Evolutionary conservation across 805 yeast genomes (phyloP).

Genomic region (Blastobotrys americana): DNA sequence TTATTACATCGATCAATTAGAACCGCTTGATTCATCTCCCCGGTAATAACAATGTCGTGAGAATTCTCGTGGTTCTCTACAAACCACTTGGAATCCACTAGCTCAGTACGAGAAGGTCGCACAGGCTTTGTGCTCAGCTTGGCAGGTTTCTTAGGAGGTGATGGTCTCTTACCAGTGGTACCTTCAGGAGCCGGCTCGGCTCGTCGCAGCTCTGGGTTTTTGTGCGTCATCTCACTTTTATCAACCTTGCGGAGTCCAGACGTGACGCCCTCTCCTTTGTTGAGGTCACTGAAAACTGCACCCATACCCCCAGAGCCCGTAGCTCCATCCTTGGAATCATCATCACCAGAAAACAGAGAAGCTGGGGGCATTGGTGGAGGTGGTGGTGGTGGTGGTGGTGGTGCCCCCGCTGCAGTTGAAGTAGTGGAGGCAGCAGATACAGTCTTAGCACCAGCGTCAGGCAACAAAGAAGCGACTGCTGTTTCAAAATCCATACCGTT

Average conservation of each 20-base stretch:
- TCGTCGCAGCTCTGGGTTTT: constrained; percentile 70
- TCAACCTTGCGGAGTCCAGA: constrained; percentile 86
- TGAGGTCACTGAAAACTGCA: constrained; percentile 89
- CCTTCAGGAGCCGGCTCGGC: constrained; percentile 40
- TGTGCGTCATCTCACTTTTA: constrained; percentile 88
- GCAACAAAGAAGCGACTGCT: no score
- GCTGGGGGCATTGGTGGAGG: constrained; percentile 89
- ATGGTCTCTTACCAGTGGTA: constrained; percentile 35
- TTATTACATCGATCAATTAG: constrained; percentile 77
- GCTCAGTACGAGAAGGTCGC: constrained; percentile 56
- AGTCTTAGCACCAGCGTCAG: constrained; percentile 21
- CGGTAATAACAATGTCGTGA: constrained; percentile 64
- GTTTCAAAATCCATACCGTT: constrained; percentile 52
- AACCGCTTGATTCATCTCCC: constrained; percentile 78
- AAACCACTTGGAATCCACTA: constrained; percentile 84
- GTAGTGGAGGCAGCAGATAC: constrained; percentile 23
- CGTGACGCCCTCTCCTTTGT: constrained; percentile 78
- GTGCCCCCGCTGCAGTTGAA: constrained; percentile 34
- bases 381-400: constrained; percentile 73
- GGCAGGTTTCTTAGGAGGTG: constrained; percentile 81
- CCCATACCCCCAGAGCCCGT: constrained; percentile 49
- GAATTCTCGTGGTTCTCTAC: constrained; percentile 67
- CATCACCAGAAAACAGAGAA: constrained; percentile 41
- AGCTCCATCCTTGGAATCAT: constrained; percentile 23
- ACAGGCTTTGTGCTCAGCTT: constrained; percentile 38